Evolutionary conservation across 1,284 basidiomycete genomes (phyloP).

Genomic region (Sutorius eximius): DNA sequence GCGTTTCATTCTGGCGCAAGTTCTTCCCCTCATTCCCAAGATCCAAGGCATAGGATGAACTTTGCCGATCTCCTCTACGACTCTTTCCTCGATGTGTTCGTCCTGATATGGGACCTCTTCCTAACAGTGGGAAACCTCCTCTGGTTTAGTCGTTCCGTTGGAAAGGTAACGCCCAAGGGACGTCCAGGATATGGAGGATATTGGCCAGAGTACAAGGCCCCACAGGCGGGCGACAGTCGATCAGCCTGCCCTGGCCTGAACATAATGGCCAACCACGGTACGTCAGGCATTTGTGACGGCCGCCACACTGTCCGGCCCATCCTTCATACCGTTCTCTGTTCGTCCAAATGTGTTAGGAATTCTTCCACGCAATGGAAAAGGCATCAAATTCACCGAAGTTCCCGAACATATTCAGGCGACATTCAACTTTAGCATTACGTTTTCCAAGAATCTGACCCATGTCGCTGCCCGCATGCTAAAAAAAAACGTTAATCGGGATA

Average conservation of each 20-base stretch:
- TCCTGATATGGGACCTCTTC: constrained; percentile 52
- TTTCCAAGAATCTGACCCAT: constrained; percentile 61
- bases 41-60: not conserved
- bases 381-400: constrained; percentile 61
- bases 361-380: constrained; percentile 60
- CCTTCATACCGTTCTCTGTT: not conserved
- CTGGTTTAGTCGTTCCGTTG: constrained; percentile 45
- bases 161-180: constrained; percentile 54
- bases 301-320: not conserved
- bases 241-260: constrained; percentile 70
- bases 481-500: constrained; percentile 55
- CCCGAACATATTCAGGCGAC: constrained; percentile 43
- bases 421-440: constrained; percentile 66
- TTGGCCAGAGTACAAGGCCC: constrained; percentile 66
- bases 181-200: constrained; percentile 56
- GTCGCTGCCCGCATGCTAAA: constrained; percentile 56
- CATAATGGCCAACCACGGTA: constrained; percentile 73
- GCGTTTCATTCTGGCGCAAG: not conserved
- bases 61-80: constrained; percentile 1
- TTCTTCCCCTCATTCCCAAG: not conserved
- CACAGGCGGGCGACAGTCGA: constrained; percentile 62
- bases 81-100: constrained; percentile 6
- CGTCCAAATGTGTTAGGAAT: constrained; percentile 52
- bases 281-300: constrained; percentile 18
- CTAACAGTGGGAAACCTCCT: constrained; percentile 58